Conservation (phyloP, 2,329 filamentous ascomycete species). For the Fusarium musae region DNA sequence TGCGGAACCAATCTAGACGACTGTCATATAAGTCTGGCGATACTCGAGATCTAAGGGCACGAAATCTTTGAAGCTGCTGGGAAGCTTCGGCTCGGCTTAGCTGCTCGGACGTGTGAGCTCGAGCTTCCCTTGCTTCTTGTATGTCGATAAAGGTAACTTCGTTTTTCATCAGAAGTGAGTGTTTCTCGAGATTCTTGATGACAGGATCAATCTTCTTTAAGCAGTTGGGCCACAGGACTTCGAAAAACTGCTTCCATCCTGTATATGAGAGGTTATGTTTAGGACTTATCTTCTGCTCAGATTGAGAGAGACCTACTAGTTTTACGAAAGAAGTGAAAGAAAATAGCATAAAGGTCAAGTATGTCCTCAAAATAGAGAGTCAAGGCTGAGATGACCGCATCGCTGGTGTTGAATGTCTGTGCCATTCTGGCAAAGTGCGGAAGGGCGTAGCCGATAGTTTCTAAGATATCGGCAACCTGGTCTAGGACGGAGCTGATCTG, state of each 20-base stretch:
- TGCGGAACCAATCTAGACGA: neutral
- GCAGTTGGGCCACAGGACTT: neutral
- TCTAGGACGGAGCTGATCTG: neutral
- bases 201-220: neutral
- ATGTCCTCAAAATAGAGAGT: neutral
- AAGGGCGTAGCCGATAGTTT: neutral
- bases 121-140: neutral
- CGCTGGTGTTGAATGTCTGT: neutral
- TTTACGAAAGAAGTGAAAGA: neutral
- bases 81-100: neutral
- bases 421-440: neutral
- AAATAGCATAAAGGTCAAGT: neutral
- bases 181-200: neutral
- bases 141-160: neutral
- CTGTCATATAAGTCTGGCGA: neutral
- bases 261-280: neutral
- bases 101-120: neutral
- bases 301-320: neutral
- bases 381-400: neutral
- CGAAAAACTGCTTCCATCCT: neutral
- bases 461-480: neutral
- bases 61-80: neutral
- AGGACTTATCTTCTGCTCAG: neutral
- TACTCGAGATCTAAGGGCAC: neutral
- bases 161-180: neutral